Percentiles rank a stretch among this genome's conserved stretches.
These are phyloP conservation scores for Lanmaoa rubissima DNA, from an alignment of 768 basidiomycete species.

Conservation along the genomic window DNA sequence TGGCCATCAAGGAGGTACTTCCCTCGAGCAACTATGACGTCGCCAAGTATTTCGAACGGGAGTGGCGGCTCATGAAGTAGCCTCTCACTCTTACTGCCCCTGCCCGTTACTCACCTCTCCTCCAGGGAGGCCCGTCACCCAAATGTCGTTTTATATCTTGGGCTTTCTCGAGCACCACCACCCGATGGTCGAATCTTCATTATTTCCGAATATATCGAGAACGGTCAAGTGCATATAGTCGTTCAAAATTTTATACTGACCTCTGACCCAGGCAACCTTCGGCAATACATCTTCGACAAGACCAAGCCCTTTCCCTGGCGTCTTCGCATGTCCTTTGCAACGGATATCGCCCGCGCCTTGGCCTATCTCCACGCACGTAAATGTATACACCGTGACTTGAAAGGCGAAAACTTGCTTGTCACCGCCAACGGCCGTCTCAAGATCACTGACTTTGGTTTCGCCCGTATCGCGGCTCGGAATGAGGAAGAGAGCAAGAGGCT, in stretches of 20 bases:
- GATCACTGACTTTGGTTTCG: conserved; percentile 98
- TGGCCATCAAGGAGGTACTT: conserved; percentile 95
- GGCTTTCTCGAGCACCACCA: conserved; percentile 75
- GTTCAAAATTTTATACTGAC: conserved; percentile 1
- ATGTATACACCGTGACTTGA: conserved; percentile 87
- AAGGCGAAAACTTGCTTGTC: conserved; percentile 96
- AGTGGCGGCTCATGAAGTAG: conserved; percentile 94
- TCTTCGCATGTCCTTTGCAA: conserved; percentile 90
- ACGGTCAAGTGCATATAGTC: conserved; percentile 40
- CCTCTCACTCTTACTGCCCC: conserved; percentile 9
- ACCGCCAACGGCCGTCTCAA: conserved; percentile 93
- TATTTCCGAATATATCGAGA: conserved; percentile 92
- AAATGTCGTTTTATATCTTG: conserved; percentile 91
- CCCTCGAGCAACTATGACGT: conserved; percentile 92
- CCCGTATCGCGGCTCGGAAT: conserved; percentile 89
- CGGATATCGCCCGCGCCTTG: conserved; percentile 91
- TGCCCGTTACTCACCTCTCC: background rate
- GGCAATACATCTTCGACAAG: conserved; percentile 87
- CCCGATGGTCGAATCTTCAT: conserved; percentile 89
- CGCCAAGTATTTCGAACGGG: conserved; percentile 96
- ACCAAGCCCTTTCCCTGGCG: conserved; percentile 87
- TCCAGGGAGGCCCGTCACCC: conserved; percentile 82
- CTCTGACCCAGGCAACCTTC: conserved; percentile 57
- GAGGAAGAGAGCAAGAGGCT: conserved; percentile 85
- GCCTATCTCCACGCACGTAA: conserved; percentile 96